Evolutionary conservation across 1,139 yeast genomes (phyloP).

Genomic region (Diutina rugosa): DNA sequence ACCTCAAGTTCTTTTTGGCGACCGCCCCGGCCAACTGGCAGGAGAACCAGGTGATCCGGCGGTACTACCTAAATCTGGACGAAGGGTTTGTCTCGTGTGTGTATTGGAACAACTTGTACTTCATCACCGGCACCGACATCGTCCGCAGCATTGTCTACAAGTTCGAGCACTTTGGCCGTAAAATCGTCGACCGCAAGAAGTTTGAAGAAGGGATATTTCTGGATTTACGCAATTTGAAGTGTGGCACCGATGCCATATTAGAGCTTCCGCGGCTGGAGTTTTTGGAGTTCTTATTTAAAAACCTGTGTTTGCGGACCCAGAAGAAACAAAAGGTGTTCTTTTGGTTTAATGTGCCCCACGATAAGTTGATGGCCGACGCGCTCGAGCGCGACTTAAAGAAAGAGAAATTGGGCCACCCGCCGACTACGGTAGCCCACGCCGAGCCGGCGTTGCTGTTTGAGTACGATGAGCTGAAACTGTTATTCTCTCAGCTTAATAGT

Average conservation of each 20-base stretch:
- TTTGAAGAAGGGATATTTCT: conserved; percentile 96
- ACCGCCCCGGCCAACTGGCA: conserved; percentile 96
- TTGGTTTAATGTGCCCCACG: conserved; percentile 96
- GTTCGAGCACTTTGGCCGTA: conserved; percentile 83
- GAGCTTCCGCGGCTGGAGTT: conserved; percentile 85
- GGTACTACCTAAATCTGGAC: conserved; percentile 76
- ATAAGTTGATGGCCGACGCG: conserved; percentile 85
- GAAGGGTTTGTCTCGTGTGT: conserved; percentile 90
- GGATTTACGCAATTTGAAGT: conserved; percentile 74
- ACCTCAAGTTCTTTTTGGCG: conserved; percentile 69
- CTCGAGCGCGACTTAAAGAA: conserved; percentile 84
- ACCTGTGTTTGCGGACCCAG: conserved; percentile 84
- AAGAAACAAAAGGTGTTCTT: conserved; percentile 94
- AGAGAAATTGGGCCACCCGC: conserved; percentile 42
- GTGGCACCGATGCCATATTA: conserved; percentile 78
- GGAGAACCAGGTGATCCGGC: conserved; percentile 73
- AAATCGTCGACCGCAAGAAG: conserved; percentile 74
- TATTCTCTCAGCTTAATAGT: conserved; percentile 31
- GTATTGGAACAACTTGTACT: conserved; percentile 82
- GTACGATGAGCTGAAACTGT: conserved; percentile 29
- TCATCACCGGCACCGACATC: conserved; percentile 92
- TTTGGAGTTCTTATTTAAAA: conserved; percentile 71
- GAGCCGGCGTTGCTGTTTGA: conserved; percentile 57
- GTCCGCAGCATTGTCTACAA: conserved; percentile 85
- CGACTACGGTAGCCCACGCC: conserved; percentile 46